Evolutionary conservation across 164 flowering plant species (phyloP), one percentile per base, ranked within the genome.

Genomic region (Liriodendron chinense): DNA sequence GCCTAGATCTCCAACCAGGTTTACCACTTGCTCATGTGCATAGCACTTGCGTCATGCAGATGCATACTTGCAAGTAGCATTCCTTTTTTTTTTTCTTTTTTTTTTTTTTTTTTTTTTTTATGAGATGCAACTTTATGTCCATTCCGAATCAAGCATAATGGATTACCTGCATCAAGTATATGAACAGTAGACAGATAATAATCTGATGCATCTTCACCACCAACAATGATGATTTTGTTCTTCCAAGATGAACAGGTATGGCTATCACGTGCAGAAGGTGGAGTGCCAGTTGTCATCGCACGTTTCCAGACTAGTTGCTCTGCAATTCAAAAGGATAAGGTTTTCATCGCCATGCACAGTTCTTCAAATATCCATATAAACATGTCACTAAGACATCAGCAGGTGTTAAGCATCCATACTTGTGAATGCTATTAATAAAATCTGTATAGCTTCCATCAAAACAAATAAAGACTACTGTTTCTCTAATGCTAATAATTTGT

Each of bases 191-290:
- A 90, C 73, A 91, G 77, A 81, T 94, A 96, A 76, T 85, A 93
- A 78, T 92, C 94, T 76, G 84, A 82, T 34, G 85, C 88, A 82
- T 96, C 97, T 96, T 96, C 97, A 69, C 98, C 99, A 78, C 97
- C 98, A 77, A 96, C 81, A 65, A 96, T 92, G 78, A 94, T 86
- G 65, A 94, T 73, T 80, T 86, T 89, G 83, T 90, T 90, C 79
- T 79, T 89, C 97, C 97, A 94, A 66, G 97, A 87, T 71, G 97
- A 91, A 78, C 98, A 96, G n/a, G 93, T 86, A 81, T 96, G 99
- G 80, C 97, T 92, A 83, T 89, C 97, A 53, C 99, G 95, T 12
- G 94, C 87, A 75, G 96, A 87, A 70, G 99, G 98, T 57, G 92
- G 92, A 66, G 73, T 85, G 70, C 99, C 97, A 48, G 91, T 83